Base-by-base conservation (phyloP, 2,329 filamentous ascomycete genomes). In the Fusarium verticillioides region DNA sequence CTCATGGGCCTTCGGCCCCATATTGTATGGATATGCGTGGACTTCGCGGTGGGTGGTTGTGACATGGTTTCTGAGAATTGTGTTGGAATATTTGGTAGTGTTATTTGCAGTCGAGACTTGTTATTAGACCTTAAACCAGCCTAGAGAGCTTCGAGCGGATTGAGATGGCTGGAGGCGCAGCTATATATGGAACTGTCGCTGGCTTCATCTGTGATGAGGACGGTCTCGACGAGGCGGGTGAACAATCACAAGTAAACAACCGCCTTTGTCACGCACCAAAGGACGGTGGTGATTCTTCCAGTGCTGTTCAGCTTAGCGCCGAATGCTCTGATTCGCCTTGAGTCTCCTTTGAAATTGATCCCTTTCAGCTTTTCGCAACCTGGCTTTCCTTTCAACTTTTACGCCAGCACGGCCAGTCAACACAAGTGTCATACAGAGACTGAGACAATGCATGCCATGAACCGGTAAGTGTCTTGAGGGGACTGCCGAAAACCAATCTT, bases 391-490 rank as follows among this genome's bases (percentile, higher is more conserved):
- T 15, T 6, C 39, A 2, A 42, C n/a, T 42, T 13, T 42, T 9
- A 5, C 8, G 12, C 21, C 39, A 13, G 39, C 6, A 28, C 8
- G 1, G 4, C 13, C 26, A 46, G 4, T 15, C 1, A 10, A 21
- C 8, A 46, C 4, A 28, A 7, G 23, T 13, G 2, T 0, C 4
- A 19, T 4, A 9, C 13, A 4, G 18, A 5, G 23, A 4, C 5
- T 28, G 18, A 26, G 5, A 13, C 5, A 10, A 13, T 44, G 8
- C 2, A 15, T 26, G 4, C 15, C 4, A n/a, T 0, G 19, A n/a
- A 4, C 0, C 11, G 0, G 15, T 32, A 21, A n/a, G 0, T 23
- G 28, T 26, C 13, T 19, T 19, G 11, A 1, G 8, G 5, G 18
- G 16, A 26, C 18, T 13, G 11, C 4, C 26, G 10, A 16, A 9